Base-by-base conservation (phyloP, 225 moss, liverwort and hornwort genomes). In the Sphagnum tenellum region DNA sequence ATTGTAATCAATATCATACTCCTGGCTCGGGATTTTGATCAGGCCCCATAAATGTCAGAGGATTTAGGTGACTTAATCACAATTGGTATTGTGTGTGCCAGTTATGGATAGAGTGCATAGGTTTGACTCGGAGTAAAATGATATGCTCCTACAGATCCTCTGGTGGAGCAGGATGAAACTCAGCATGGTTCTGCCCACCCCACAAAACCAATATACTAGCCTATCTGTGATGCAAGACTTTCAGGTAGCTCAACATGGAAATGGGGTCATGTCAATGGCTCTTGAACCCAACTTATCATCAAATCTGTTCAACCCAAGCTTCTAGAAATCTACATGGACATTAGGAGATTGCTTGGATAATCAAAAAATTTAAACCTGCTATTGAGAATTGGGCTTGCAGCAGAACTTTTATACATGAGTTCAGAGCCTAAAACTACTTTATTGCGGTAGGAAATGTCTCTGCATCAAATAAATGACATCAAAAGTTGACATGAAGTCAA, bases 61-160 rank as follows among this genome's bases (percentile, higher is more conserved):
- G 64, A 5, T 2, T 66, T 1, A 3, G 83, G 45, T 2, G 75
- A 70, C 54, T 76, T 63, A 59, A 86, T 61, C 46, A 89, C 64
- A 47, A 89, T 80, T 7, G 92, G 79, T 4, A 4, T 58, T 12
- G 89, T 86, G 52, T 14, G 77, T 9, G 68, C 88, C 12, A 88
- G 64, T 58, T 92, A 89, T 56, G 92, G 92, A 48, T 89, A 89
- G 53, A 88, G 71, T 48, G 69, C 83, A 44, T 4, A 78, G 0
- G 88, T 89, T 66, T 92, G 89, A 46, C 88, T 88, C 0, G 88
- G 69, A 2, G 71, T 64, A 69, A 89, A 88, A 47, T 92, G 92
- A 64, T 92, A 92, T 78, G 75, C 73, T 62, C 89, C 92, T 2
- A 69, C 68, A 7, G 84, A 78, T 45, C 92, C 82, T 65, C 86